phyloP scores from a whole-genome alignment of 108 stramenopile genomes.

The Discostella pseudostelligera region DNA sequence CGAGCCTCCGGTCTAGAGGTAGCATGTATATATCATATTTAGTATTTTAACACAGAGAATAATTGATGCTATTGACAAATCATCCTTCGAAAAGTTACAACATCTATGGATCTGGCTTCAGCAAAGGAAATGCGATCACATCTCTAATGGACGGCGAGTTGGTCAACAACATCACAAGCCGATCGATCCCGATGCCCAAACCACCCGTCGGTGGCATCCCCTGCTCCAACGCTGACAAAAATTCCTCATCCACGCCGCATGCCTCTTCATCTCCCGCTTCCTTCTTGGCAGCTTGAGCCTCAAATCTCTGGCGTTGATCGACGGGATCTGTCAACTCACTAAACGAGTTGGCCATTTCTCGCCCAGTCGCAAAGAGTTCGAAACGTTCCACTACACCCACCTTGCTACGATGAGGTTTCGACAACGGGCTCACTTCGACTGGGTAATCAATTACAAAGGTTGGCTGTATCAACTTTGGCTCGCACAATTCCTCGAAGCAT shows the following conservation, averaged over 20 bases:
- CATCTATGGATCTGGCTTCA: conserved; percentile 52
- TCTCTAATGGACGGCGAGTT: conserved; percentile 96
- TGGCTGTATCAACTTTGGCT: conserved; percentile 94
- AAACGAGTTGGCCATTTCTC: conserved; percentile 97
- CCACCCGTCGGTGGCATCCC: conserved; percentile 99
- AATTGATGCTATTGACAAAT: no score
- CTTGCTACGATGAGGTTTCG: conserved; percentile 94
- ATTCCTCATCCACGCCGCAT: conserved; percentile 97
- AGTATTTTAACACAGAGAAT: neutral
- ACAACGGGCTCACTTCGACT: conserved; percentile 94
- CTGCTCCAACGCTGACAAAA: conserved; percentile 92
- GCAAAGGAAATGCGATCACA: conserved; percentile 97
- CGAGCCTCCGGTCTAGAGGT: neutral
- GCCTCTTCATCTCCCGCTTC: conserved; percentile 97
- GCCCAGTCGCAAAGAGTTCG: conserved; percentile 94
- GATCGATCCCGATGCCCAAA: conserved; percentile 98
- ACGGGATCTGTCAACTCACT: conserved; percentile 98
- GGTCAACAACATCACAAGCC: conserved; percentile 96
- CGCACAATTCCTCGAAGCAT: conserved; percentile 96
- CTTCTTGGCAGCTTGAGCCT: conserved; percentile 93
- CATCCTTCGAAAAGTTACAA: no score
- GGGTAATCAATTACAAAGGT: conserved; percentile 99
- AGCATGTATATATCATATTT: neutral
- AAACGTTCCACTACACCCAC: conserved; percentile 94
- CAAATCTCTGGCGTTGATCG: conserved; percentile 94